Base-by-base conservation (phyloP, 2,329 filamentous ascomycete species). In the Mariannaea sp. region DNA sequence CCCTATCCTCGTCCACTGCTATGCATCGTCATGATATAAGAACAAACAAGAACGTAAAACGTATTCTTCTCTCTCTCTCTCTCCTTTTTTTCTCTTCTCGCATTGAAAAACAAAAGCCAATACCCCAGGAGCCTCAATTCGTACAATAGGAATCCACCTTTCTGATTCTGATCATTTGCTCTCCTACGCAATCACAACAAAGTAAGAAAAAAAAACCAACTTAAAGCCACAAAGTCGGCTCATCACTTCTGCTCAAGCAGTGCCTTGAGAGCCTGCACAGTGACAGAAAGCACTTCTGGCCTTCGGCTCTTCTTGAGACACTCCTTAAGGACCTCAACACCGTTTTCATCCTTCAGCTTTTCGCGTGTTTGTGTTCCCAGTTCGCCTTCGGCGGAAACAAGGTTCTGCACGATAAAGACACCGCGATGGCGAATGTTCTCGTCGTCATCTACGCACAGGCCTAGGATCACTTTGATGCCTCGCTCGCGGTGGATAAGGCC, bases 401-500 rank as follows among this genome's bases (percentile, higher is more conserved):
- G 76, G 68, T 95, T 95, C 57, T 84, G 79, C 13, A 94, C 70
- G 52, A 87, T 84, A 20, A 93, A 90, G 1, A 89, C 82, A 0
- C 91, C 94, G 7, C 94, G 77, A 68, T 87, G 84, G 44, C 84
- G 76, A 53, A 92, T 67, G 51, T 87, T 84, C 64, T 89, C 86
- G 48, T 80, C 80, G 5, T 88, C 83, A 59, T 96, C 91, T 13
- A 78, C 76, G 65, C 91, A 96, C 67, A 97, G 73, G 0, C 80
- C 84, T n/a, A 99, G 72, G n/a, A 97, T 65, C n/a, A 90, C 83
- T 56, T 85, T 80, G 4, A 94, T 79, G 1, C 90, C 91, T 12
- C 88, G 80, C 5, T 90, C 84, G 29, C 88, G 80, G 54, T 84
- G 81, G 30, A 96, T 65, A 3, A 97, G 80, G 4, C 82, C 86